Percentiles rank a stretch among this genome's conserved stretches.
Evolutionary conservation across 129 eudicot genomes (phyloP).

Genomic region (Pseudognaphalium luteoalbum): DNA sequence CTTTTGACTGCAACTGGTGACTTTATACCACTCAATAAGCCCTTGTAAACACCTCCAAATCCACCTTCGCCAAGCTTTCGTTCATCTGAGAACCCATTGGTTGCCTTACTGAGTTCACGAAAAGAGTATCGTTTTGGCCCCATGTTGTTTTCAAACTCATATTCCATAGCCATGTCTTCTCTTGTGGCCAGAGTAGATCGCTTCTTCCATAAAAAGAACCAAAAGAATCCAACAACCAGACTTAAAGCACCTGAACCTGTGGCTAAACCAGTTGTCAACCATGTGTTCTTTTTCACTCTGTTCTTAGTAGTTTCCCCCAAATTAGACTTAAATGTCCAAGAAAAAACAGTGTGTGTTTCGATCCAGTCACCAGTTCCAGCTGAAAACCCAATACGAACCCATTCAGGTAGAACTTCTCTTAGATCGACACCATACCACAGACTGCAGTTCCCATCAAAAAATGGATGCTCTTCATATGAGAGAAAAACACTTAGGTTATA

Average conservation of each 20-base stretch:
- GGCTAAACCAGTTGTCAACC: slow-evolving; percentile 30
- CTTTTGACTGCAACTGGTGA: slow-evolving; percentile 43
- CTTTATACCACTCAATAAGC: slow-evolving; percentile 27
- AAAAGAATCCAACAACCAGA: slow-evolving; percentile 25
- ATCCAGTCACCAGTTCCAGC: slow-evolving; percentile 47
- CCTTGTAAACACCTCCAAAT: slow-evolving; percentile 59
- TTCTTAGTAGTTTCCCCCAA: slow-evolving; percentile 23
- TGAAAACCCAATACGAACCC: slow-evolving; percentile 48
- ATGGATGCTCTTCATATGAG: slow-evolving; percentile 24
- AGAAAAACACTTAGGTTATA: slow-evolving; percentile 45
- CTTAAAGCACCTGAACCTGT: slow-evolving; percentile 29
- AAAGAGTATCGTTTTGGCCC: slow-evolving; percentile 48
- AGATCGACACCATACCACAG: slow-evolving; percentile 38
- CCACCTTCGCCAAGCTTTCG: slow-evolving; percentile 63
- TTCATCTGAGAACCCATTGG: slow-evolving; percentile 42
- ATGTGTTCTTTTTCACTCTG: slow-evolving; percentile 13
- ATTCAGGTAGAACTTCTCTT: slow-evolving; percentile 43
- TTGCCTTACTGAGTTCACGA: slow-evolving; percentile 39
- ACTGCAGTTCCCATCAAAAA: slow-evolving; percentile 28
- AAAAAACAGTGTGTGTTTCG: slow-evolving; percentile 42
- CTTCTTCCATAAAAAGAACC: slow-evolving; percentile 38
- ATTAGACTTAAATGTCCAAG: slow-evolving; percentile 43
- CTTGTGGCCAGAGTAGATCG: neutral
- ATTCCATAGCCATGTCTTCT: slow-evolving; percentile 25
- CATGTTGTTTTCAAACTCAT: slow-evolving; percentile 39